A percentile compares a stretch with the other conserved stretches of the same genome.
Conservation (phyloP, 441 rosid species). For the Croton laevigatus region DNA sequence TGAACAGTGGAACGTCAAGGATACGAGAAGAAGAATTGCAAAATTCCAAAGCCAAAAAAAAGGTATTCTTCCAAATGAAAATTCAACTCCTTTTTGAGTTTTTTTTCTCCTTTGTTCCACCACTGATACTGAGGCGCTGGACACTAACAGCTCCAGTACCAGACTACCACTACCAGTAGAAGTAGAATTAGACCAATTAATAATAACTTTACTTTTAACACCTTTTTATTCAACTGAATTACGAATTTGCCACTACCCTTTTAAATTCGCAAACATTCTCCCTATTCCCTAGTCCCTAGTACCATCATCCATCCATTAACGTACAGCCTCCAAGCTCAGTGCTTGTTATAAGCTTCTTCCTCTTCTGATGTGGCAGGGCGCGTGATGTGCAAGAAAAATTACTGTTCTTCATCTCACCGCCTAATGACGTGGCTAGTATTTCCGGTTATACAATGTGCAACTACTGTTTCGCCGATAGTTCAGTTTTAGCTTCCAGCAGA, state of each 20-base stretch:
- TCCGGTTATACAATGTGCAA: background rate
- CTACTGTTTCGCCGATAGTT: background rate
- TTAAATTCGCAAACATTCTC: background rate
- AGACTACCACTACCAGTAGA: background rate
- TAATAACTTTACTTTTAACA: background rate
- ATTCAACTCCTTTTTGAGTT: background rate
- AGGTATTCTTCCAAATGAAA: background rate
- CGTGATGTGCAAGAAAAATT: background rate
- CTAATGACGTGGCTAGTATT: background rate
- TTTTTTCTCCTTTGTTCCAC: background rate
- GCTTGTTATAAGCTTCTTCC: background rate
- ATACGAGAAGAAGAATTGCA: conserved; percentile 7
- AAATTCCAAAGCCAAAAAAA: conserved; percentile 5
- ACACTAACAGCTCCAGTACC: background rate
- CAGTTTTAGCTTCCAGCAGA: background rate
- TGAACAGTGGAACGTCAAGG: conserved; percentile 8
- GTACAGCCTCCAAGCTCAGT: background rate
- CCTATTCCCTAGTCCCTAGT: background rate
- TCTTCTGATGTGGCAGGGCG: background rate
- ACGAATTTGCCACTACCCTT: background rate
- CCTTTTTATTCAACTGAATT: background rate
- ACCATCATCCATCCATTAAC: background rate
- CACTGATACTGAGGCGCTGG: conserved; percentile 4
- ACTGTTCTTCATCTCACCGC: background rate
- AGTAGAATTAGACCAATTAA: background rate